Percentiles rank a stretch among this genome's conserved stretches.
These are phyloP conservation scores for Orbilia oligospora DNA, from an alignment of 2,329 filamentous ascomycete genomes.

Conservation along the genomic window DNA sequence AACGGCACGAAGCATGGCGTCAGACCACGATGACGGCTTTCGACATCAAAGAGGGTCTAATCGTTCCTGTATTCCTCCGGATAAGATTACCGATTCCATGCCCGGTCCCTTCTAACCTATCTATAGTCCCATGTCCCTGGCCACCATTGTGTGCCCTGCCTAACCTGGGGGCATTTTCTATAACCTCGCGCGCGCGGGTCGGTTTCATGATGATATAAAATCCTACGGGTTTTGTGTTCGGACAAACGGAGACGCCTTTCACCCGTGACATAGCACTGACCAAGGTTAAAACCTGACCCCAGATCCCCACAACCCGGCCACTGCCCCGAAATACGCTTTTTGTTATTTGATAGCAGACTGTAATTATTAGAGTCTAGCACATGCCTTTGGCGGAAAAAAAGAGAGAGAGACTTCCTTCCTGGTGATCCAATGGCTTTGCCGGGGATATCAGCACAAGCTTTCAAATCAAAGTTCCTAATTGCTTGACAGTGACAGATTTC, in stretches of 20 bases:
- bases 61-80: slow-evolving; percentile 38
- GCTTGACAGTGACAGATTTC: not conserved
- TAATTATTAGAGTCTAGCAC: slow-evolving; percentile 16
- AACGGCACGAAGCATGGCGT: slow-evolving; percentile 36
- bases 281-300: slow-evolving; percentile 33
- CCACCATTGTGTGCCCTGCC: not conserved
- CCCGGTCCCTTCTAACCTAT: slow-evolving; percentile 51
- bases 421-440: slow-evolving; percentile 20
- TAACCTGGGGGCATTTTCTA: slow-evolving; percentile 6
- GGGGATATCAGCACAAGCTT: slow-evolving; percentile 21
- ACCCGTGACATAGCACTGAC: slow-evolving; percentile 48
- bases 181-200: slow-evolving; percentile 37
- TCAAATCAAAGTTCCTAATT: slow-evolving; percentile 20
- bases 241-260: slow-evolving; percentile 61
- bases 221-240: slow-evolving; percentile 27
- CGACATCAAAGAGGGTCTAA: slow-evolving; percentile 9
- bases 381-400: slow-evolving; percentile 32
- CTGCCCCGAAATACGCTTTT: slow-evolving; percentile 40
- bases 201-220: slow-evolving; percentile 41
- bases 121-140: slow-evolving; percentile 27
- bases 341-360: too few relatives aligned
- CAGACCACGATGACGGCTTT: slow-evolving; percentile 28
- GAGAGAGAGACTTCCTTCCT: slow-evolving; percentile 8
- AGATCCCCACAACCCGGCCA: slow-evolving; percentile 56
- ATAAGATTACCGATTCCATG: slow-evolving; percentile 47